Conservation (phyloP, 805 yeast genomes). For the Saccharomycopsis fermentans region DNA sequence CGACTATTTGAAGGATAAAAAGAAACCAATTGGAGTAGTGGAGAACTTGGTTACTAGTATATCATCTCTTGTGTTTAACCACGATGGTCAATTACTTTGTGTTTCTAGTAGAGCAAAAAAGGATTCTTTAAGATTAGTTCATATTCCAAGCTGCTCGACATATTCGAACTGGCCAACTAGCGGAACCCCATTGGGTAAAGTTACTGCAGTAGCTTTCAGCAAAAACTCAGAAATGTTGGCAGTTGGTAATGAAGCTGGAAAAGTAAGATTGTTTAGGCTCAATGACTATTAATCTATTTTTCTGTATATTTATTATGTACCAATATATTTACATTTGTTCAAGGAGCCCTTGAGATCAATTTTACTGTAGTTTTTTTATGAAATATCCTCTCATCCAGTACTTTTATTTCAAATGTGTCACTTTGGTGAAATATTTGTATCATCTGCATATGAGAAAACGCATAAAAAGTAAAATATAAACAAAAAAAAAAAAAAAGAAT, state of each 20-base stretch:
- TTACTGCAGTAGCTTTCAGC: conserved; percentile 69
- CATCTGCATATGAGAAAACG: too few relatives aligned
- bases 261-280: conserved; percentile 78
- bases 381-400: too few relatives aligned
- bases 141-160: conserved; percentile 77
- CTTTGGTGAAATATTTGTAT: too few relatives aligned
- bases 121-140: conserved; percentile 81
- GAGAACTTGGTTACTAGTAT: conserved; percentile 79
- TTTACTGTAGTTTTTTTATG: too few relatives aligned
- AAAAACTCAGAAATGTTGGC: conserved; percentile 76
- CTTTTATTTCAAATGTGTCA: too few relatives aligned
- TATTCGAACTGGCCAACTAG: conserved; percentile 96
- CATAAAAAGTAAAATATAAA: too few relatives aligned
- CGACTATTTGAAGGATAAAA: conserved; percentile 34
- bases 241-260: conserved; percentile 86
- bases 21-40: conserved; percentile 50
- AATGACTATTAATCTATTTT: conserved; percentile 52
- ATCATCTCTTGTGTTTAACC: conserved; percentile 60
- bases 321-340: neutral
- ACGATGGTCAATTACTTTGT: conserved; percentile 83
- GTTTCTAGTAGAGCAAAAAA: conserved; percentile 78
- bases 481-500: too few relatives aligned
- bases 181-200: conserved; percentile 93
- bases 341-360: too few relatives aligned
- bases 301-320: neutral